phyloP scores from a whole-genome alignment of 257 asterid species.

The Salvia splendens region DNA sequence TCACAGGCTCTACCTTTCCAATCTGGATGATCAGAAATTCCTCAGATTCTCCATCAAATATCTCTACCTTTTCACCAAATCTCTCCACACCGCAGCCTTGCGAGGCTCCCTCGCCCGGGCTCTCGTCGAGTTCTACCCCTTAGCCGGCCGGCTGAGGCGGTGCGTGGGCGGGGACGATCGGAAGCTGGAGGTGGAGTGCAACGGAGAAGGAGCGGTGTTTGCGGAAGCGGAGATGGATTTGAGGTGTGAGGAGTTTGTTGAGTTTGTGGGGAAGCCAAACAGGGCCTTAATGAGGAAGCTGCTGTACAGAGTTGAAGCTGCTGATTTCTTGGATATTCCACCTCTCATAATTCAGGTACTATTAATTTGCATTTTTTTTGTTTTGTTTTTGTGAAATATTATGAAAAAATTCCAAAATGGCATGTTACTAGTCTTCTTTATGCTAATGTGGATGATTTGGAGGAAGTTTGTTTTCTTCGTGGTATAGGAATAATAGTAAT shows the following conservation, averaged over 20 bases:
- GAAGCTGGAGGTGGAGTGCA: constrained; percentile 74
- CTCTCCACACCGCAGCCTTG: constrained; percentile 42
- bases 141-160: constrained; percentile 69
- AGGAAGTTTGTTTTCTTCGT: too few species aligned
- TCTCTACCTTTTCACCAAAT: constrained; percentile 54
- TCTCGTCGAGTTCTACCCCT: constrained; percentile 70
- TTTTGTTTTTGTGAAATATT: background rate
- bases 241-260: constrained; percentile 48
- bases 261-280: constrained; percentile 56
- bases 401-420: background rate
- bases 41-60: constrained; percentile 75
- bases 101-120: constrained; percentile 56
- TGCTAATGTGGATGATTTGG: too few species aligned
- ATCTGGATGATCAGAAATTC: constrained; percentile 81
- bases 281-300: constrained; percentile 58
- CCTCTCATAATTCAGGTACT: constrained; percentile 82
- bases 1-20: constrained; percentile 60
- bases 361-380: background rate
- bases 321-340: constrained; percentile 65
- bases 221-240: constrained; percentile 69
- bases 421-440: too few species aligned
- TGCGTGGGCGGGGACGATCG: constrained; percentile 48
- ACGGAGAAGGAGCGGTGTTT: constrained; percentile 79
- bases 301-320: constrained; percentile 55
- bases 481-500: too few species aligned